Evolutionary conservation across 768 basidiomycete species (phyloP).

Genomic region (Tylopilus felleus): DNA sequence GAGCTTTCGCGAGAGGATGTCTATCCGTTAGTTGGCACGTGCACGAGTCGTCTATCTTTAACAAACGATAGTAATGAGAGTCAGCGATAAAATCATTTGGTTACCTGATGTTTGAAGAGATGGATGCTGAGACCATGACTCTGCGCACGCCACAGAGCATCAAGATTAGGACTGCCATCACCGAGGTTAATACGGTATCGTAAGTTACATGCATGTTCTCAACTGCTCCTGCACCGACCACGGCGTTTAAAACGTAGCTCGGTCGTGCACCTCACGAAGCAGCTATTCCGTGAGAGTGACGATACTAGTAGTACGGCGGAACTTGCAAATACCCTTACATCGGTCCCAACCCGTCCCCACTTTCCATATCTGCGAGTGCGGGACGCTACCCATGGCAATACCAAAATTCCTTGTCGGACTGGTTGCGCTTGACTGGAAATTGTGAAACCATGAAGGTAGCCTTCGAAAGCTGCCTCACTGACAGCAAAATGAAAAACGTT

Average conservation of each 20-base stretch:
- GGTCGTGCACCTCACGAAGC: not conserved
- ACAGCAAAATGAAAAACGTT: not conserved
- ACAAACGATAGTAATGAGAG: conserved; percentile 12
- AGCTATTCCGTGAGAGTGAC: not conserved
- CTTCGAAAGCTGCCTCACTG: not conserved
- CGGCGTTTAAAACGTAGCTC: not conserved
- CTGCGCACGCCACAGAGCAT: not conserved
- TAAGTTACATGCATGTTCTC: not conserved
- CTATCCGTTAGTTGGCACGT: not conserved
- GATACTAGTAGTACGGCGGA: not conserved
- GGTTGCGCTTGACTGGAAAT: not conserved
- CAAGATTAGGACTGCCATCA: not conserved
- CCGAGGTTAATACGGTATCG: not conserved
- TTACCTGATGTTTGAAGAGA: not conserved
- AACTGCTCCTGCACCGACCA: not conserved
- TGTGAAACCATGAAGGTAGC: not conserved
- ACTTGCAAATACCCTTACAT: not conserved
- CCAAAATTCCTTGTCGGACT: not conserved
- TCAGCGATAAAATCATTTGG: conserved; percentile 13
- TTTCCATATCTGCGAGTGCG: not conserved
- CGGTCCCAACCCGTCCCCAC: not conserved
- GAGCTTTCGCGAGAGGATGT: not conserved
- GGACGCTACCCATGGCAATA: not conserved
- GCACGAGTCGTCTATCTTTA: not conserved
- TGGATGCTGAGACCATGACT: not conserved